Evolutionary conservation across 352 stramenopile species (phyloP).

Genomic region (Phytophthora idaei): DNA sequence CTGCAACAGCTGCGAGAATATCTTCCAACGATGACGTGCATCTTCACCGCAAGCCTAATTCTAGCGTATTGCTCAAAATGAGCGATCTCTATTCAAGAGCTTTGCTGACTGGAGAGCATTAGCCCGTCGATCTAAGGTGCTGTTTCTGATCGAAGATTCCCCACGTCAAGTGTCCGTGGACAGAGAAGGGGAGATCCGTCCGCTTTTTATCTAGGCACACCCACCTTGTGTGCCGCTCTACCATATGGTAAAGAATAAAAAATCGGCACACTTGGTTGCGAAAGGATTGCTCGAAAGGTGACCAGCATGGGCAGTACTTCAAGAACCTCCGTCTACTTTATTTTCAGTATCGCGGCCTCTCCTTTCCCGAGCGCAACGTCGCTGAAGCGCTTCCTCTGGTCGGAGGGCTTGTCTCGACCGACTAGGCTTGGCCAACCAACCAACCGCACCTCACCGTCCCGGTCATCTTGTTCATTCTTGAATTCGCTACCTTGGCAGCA

Average conservation of each 20-base stretch:
- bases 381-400: slow-evolving; percentile 9
- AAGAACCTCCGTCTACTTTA: slow-evolving; percentile 1
- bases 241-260: slow-evolving; percentile 6
- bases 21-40: not conserved
- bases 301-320: not conserved
- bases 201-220: slow-evolving; percentile 9
- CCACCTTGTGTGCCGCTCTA: slow-evolving; percentile 1
- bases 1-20: not conserved
- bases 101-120: not conserved
- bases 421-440: not conserved
- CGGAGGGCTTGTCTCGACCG: slow-evolving; percentile 3
- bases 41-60: not conserved
- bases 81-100: not conserved
- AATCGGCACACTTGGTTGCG: not conserved
- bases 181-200: not conserved
- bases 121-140: too few species aligned
- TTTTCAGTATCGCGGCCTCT: slow-evolving; percentile 3
- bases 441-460: not conserved
- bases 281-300: slow-evolving; percentile 6
- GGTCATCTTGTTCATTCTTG: slow-evolving; percentile 27
- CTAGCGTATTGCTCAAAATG: slow-evolving; percentile 1
- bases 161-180: not conserved
- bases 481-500: slow-evolving; percentile 28
- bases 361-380: slow-evolving; percentile 19
- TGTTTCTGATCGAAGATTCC: slow-evolving; percentile 3